Conservation (phyloP, 2,329 filamentous ascomycete species). For the Torrubiella hemipterigena region DNA sequence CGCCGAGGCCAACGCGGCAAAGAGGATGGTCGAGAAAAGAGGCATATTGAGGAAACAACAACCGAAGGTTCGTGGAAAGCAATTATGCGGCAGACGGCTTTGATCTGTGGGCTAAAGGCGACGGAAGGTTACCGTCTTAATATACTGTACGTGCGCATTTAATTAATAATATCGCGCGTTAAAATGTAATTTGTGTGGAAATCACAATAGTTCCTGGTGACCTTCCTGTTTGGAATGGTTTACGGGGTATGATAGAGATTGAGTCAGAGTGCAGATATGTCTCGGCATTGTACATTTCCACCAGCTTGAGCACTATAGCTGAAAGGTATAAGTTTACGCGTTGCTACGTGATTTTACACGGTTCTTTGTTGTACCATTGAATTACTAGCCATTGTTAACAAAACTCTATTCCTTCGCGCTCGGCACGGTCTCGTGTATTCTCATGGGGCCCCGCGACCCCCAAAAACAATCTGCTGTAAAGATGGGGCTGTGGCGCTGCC, state of each 20-base stretch:
- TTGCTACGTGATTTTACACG: too few species aligned
- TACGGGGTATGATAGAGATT: neutral
- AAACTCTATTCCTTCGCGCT: too few species aligned
- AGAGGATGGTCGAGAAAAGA: neutral
- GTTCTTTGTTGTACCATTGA: too few species aligned
- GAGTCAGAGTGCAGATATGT: neutral
- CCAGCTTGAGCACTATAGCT: too few species aligned
- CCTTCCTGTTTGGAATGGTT: neutral
- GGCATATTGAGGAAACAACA: neutral
- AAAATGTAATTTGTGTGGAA: neutral
- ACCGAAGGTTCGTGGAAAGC: neutral
- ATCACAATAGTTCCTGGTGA: neutral
- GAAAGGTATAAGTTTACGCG: too few species aligned
- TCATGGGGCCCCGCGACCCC: too few species aligned
- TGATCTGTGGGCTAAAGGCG: neutral
- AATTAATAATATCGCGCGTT: neutral
- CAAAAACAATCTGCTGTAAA: too few species aligned
- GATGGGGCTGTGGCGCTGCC: too few species aligned
- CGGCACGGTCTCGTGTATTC: too few species aligned
- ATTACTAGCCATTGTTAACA: too few species aligned
- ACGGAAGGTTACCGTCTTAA: neutral
- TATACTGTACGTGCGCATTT: neutral
- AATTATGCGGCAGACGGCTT: neutral
- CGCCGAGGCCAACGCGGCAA: neutral
- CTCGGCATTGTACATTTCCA: too few species aligned